Percentiles rank a stretch among this genome's conserved stretches.
phyloP scores from a whole-genome alignment of 345 rosid species.

The Diplotaxis tenuifolia region DNA sequence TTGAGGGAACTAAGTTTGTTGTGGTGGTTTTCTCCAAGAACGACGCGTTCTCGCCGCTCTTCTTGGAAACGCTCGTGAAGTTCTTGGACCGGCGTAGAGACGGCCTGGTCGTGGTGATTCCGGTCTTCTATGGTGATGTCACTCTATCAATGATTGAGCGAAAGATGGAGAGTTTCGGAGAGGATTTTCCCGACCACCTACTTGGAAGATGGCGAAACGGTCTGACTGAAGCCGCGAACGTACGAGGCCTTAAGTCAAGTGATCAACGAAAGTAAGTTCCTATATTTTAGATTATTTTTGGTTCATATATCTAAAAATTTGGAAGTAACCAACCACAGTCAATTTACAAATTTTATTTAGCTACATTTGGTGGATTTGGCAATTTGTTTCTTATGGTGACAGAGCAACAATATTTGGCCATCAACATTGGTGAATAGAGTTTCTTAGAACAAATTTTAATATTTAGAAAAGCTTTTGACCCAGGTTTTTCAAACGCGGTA shows the following conservation, averaged over 20 bases:
- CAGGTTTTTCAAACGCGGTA: too few species aligned
- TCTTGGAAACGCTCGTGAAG: conserved; percentile 7
- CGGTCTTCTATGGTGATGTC: conserved; percentile 20
- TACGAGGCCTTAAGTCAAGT: not conserved
- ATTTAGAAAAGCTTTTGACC: too few species aligned
- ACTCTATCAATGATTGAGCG: not conserved
- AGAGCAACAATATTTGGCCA: not conserved
- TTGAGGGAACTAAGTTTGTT: not conserved
- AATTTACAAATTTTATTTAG: not conserved
- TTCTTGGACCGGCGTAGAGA: not conserved
- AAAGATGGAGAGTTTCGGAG: not conserved
- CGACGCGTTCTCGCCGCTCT: not conserved
- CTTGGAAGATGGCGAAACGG: not conserved
- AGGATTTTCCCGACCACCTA: not conserved
- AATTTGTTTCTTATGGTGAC: not conserved
- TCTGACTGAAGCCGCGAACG: not conserved
- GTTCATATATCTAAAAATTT: not conserved
- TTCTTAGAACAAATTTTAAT: too few species aligned
- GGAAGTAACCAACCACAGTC: not conserved
- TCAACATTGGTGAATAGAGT: not conserved
- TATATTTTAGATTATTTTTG: too few species aligned
- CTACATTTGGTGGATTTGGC: not conserved
- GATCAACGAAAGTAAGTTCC: conserved; percentile 3
- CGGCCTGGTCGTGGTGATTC: not conserved
- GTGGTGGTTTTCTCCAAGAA: conserved; percentile 16